phyloP scores from a whole-genome alignment of 768 basidiomycete genomes.

The Hygrophoropsis aurantiaca region DNA sequence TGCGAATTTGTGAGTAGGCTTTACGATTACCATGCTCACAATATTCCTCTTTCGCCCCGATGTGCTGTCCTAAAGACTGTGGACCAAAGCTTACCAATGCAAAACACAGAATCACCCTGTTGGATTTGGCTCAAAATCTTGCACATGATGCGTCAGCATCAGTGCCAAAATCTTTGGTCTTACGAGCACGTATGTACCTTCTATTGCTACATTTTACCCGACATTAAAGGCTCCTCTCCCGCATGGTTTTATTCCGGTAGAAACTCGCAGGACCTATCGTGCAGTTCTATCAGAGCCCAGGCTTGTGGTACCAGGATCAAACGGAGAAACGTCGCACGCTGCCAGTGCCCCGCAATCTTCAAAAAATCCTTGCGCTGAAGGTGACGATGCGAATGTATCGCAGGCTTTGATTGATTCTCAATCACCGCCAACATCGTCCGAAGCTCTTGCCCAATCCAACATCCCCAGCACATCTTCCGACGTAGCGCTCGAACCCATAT shows the following conservation, averaged over 20 bases:
- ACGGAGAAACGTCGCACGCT: background rate
- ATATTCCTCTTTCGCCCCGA: background rate
- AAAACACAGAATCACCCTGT: conserved; percentile 53
- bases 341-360: background rate
- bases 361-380: background rate
- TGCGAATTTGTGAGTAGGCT: conserved; percentile 64
- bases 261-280: conserved; percentile 79
- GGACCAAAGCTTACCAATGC: background rate
- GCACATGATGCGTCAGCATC: conserved; percentile 63
- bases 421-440: no score
- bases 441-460: no score
- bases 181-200: conserved; percentile 68
- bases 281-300: conserved; percentile 76
- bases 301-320: conserved; percentile 50
- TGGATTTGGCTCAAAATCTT: conserved; percentile 67
- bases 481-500: no score
- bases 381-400: no score
- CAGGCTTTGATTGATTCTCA: no score
- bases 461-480: no score
- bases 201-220: background rate
- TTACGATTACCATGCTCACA: background rate
- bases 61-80: background rate
- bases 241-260: conserved; percentile 34
- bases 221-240: background rate
- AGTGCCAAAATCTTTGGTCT: conserved; percentile 62